Conservation (phyloP, 345 rosid species). For the Moricandia arvensis region DNA sequence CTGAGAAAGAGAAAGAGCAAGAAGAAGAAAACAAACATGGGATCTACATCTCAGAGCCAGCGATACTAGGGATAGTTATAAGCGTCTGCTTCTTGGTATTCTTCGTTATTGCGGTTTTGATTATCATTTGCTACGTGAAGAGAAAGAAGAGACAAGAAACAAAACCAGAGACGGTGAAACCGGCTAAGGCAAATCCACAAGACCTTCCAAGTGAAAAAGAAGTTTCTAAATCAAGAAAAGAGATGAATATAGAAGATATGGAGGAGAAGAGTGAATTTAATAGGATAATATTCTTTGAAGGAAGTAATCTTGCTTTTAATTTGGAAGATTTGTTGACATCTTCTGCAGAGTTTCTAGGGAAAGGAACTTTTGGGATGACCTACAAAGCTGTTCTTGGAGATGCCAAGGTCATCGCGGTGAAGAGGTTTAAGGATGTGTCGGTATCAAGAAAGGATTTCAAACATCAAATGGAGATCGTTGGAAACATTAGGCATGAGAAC, state of each 20-base stretch:
- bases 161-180: slow-evolving; percentile 18
- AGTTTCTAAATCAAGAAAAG: slow-evolving; percentile 36
- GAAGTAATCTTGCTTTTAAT: slow-evolving; percentile 77
- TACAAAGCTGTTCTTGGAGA: slow-evolving; percentile 84
- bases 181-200: slow-evolving; percentile 25
- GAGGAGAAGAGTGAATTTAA: slow-evolving; percentile 59
- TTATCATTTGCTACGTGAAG: slow-evolving; percentile 46
- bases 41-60: slow-evolving; percentile 45
- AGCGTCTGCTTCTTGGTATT: slow-evolving; percentile 52
- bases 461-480: slow-evolving; percentile 83
- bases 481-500: slow-evolving; percentile 74
- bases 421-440: slow-evolving; percentile 76
- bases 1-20: slow-evolving; percentile 28
- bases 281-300: slow-evolving; percentile 78
- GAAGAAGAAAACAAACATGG: neutral
- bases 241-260: slow-evolving; percentile 50
- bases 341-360: slow-evolving; percentile 93
- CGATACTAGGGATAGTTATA: slow-evolving; percentile 53
- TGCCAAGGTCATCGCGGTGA: slow-evolving; percentile 70
- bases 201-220: slow-evolving; percentile 45
- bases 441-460: slow-evolving; percentile 71
- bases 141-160: slow-evolving; percentile 31
- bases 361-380: slow-evolving; percentile 84
- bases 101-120: slow-evolving; percentile 39
- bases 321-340: slow-evolving; percentile 90